Conservation (phyloP, 208 protist species). For the Leishmania guyanensis region DNA sequence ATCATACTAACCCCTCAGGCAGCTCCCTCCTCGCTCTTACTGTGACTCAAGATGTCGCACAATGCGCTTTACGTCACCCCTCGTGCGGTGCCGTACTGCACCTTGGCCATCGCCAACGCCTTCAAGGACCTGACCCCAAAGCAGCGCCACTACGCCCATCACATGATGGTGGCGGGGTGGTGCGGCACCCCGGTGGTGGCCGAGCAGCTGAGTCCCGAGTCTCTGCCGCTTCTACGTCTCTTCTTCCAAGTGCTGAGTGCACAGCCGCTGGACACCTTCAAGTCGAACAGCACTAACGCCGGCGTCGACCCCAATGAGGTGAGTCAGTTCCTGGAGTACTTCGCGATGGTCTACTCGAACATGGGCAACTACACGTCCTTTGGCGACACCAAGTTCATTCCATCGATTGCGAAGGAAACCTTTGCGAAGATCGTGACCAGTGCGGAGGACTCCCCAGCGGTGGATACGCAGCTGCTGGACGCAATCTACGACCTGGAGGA, state of each 20-base stretch:
- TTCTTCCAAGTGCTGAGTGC: constrained; percentile 48
- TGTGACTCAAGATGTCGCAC: constrained; percentile 3
- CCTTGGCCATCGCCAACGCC: constrained; percentile 59
- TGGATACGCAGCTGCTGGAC: constrained; percentile 46
- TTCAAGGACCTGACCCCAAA: constrained; percentile 75
- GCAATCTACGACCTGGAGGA: constrained; percentile 66
- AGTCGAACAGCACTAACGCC: constrained; percentile 11
- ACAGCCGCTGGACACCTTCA: constrained; percentile 27
- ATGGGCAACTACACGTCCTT: constrained; percentile 95
- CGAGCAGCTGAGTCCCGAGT: constrained; percentile 62
- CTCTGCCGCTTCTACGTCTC: constrained; percentile 54
- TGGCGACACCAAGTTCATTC: constrained; percentile 94
- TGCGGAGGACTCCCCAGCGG: constrained; percentile 11
- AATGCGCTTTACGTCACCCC: constrained; percentile 54
- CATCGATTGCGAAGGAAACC: constrained; percentile 47
- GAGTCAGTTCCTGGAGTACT: constrained; percentile 72
- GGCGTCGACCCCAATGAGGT: constrained; percentile 56
- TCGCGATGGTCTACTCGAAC: constrained; percentile 86
- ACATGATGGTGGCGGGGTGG: constrained; percentile 70
- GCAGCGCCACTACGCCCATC: constrained; percentile 85
- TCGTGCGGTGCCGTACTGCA: constrained; percentile 63
- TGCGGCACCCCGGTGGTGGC: constrained; percentile 51
- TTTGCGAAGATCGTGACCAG: constrained; percentile 58
- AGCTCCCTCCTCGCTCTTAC: background rate
- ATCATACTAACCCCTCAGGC: background rate